phyloP scores from a whole-genome alignment of 805 yeast species.

The Candida takata region DNA sequence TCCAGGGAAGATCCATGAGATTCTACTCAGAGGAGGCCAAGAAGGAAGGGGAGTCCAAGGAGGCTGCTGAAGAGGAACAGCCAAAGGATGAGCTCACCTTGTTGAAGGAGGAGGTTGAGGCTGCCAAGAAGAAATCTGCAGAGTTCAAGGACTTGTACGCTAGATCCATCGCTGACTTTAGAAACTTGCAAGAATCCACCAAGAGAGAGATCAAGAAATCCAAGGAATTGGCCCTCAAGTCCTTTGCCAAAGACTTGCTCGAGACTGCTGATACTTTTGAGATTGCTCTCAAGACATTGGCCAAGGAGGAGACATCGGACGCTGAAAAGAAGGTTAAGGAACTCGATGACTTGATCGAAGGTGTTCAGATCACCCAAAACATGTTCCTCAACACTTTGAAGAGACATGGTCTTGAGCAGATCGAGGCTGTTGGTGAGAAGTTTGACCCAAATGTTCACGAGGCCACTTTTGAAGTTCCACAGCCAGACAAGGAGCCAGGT shows the following conservation, averaged over 20 bases:
- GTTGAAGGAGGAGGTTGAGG: slow-evolving; percentile 14
- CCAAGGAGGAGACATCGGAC: slow-evolving; percentile 20
- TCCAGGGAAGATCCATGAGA: slow-evolving; percentile 13
- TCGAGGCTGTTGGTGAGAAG: slow-evolving; percentile 41
- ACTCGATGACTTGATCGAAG: slow-evolving; percentile 42
- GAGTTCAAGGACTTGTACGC: slow-evolving; percentile 22
- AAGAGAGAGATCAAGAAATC: slow-evolving; percentile 25
- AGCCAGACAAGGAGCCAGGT: slow-evolving; percentile 48
- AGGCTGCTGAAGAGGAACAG: too few species aligned
- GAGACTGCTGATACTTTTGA: slow-evolving; percentile 25
- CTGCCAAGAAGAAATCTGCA: slow-evolving; percentile 22
- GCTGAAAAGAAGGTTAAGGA: slow-evolving; percentile 27
- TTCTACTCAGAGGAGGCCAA: slow-evolving; percentile 24
- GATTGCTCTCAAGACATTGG: slow-evolving; percentile 23
- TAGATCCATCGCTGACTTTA: slow-evolving; percentile 25
- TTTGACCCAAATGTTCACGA: slow-evolving; percentile 50
- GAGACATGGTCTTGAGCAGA: slow-evolving; percentile 42
- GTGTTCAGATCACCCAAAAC: slow-evolving; percentile 43
- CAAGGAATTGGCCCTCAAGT: slow-evolving; percentile 24
- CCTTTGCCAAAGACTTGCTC: slow-evolving; percentile 24
- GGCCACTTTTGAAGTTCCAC: slow-evolving; percentile 46
- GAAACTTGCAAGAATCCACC: slow-evolving; percentile 25
- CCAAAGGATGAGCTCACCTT: slow-evolving; percentile 20
- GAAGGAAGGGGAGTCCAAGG: slow-evolving; percentile 15
- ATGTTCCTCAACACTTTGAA: slow-evolving; percentile 43